These are phyloP conservation scores for Leccinum solheimii DNA, from an alignment of 1,284 basidiomycete species.

Conservation along the genomic window DNA sequence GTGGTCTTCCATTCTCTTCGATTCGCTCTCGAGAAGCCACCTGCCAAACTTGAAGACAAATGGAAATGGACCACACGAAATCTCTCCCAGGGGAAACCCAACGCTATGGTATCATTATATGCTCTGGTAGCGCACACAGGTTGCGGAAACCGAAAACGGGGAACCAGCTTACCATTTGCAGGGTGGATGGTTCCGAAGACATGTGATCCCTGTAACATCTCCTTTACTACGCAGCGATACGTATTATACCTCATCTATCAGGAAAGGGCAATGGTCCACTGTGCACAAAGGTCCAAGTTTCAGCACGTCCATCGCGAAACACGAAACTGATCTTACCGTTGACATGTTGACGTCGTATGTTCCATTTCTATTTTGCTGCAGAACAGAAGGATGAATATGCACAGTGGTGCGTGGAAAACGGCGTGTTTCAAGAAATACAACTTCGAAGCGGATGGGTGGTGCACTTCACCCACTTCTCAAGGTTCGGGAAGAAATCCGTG, in stretches of 20 bases:
- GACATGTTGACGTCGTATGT: slow-evolving; percentile 91
- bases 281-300: slow-evolving; percentile 87
- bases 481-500: slow-evolving; percentile 96
- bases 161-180: slow-evolving; percentile 1
- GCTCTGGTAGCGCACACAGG: not conserved
- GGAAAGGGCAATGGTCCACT: slow-evolving; percentile 95
- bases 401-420: slow-evolving; percentile 88
- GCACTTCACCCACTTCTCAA: slow-evolving; percentile 96
- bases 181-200: not conserved
- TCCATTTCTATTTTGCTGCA: slow-evolving; percentile 6
- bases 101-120: slow-evolving; percentile 1
- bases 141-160: not conserved
- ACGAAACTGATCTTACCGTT: slow-evolving; percentile 96
- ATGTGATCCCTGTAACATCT: slow-evolving; percentile 39
- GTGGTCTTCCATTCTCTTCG: slow-evolving; percentile 5
- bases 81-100: slow-evolving; percentile 5
- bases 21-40: slow-evolving; percentile 9
- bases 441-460: slow-evolving; percentile 96
- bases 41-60: slow-evolving; percentile 11
- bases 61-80: slow-evolving; percentile 12
- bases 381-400: slow-evolving; percentile 6
- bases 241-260: slow-evolving; percentile 35
- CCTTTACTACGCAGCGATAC: not conserved
- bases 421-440: slow-evolving; percentile 98
- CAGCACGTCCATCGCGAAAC: slow-evolving; percentile 91